Conservation (phyloP, 2,329 filamentous ascomycete species). For the Penicillium decumbens region DNA sequence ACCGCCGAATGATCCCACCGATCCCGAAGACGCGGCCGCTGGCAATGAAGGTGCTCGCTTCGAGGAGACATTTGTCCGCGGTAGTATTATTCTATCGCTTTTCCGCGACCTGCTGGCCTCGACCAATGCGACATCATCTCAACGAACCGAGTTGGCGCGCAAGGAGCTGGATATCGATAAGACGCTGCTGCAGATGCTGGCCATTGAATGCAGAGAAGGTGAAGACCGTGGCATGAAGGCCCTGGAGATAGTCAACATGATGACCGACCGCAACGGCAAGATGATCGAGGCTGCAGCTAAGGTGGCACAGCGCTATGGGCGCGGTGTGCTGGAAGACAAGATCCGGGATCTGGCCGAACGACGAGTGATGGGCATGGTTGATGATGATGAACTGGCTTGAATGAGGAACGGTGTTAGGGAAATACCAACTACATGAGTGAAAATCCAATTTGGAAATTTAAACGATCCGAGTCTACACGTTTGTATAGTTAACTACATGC, state of each 20-base stretch:
- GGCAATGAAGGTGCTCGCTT: slow-evolving; percentile 49
- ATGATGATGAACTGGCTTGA: slow-evolving; percentile 45
- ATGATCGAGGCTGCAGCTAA: slow-evolving; percentile 91
- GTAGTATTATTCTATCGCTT: slow-evolving; percentile 66
- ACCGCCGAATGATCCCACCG: slow-evolving; percentile 36
- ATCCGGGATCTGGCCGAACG: slow-evolving; percentile 79
- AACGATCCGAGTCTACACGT: too few species aligned
- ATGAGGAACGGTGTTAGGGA: background rate
- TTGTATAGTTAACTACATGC: background rate
- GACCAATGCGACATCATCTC: slow-evolving; percentile 59
- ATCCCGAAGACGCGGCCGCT: slow-evolving; percentile 36
- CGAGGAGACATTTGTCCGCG: slow-evolving; percentile 76
- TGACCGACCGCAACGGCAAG: slow-evolving; percentile 76
- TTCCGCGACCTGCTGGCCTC: slow-evolving; percentile 68
- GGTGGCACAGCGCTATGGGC: slow-evolving; percentile 79
- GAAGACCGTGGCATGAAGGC: slow-evolving; percentile 94
- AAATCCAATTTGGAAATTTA: too few species aligned
- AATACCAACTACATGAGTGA: slow-evolving; percentile 2
- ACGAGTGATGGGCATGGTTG: slow-evolving; percentile 58
- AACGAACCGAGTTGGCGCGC: slow-evolving; percentile 63
- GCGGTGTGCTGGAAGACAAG: slow-evolving; percentile 78
- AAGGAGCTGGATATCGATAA: slow-evolving; percentile 86
- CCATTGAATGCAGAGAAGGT: slow-evolving; percentile 82
- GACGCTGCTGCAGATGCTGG: slow-evolving; percentile 79
- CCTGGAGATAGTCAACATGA: slow-evolving; percentile 79